phyloP scores from a whole-genome alignment of 768 basidiomycete genomes.

The Boletus rubroflammeus region DNA sequence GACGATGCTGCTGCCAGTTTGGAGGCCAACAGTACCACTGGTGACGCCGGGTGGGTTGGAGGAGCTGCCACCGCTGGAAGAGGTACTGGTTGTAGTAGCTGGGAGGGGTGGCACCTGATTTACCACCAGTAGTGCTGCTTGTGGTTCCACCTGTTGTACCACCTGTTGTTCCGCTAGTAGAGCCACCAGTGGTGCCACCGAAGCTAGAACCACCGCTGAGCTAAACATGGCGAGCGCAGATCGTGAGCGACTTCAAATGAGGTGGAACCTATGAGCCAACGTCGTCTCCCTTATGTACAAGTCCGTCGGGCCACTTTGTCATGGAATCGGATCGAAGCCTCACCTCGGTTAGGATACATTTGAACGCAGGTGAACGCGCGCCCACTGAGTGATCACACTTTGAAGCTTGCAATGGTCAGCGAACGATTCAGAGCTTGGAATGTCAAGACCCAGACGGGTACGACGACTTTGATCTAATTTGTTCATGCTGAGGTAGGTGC shows the following conservation, averaged over 20 bases:
- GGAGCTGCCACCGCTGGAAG: neutral
- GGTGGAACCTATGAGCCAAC: no score
- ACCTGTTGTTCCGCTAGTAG: neutral
- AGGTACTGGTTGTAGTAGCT: neutral
- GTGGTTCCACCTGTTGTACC: neutral
- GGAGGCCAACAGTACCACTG: constrained; percentile 5
- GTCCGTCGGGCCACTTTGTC: neutral
- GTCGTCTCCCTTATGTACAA: constrained; percentile 2
- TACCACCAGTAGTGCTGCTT: neutral
- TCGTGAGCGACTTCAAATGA: neutral
- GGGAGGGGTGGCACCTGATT: neutral
- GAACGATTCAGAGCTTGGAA: no score
- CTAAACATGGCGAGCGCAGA: neutral
- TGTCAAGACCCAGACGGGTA: neutral
- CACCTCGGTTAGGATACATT: neutral
- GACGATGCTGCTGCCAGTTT: neutral
- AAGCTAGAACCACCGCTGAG: constrained; percentile 7
- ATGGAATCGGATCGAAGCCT: neutral
- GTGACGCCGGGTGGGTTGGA: neutral
- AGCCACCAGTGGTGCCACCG: neutral
- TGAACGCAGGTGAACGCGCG: no score
- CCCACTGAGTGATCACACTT: no score
- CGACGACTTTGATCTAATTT: neutral
- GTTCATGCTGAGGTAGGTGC: neutral
- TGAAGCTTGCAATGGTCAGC: no score